Conservation (phyloP, 1,139 yeast genomes). For the Nakaseomyces bracarensis region DNA sequence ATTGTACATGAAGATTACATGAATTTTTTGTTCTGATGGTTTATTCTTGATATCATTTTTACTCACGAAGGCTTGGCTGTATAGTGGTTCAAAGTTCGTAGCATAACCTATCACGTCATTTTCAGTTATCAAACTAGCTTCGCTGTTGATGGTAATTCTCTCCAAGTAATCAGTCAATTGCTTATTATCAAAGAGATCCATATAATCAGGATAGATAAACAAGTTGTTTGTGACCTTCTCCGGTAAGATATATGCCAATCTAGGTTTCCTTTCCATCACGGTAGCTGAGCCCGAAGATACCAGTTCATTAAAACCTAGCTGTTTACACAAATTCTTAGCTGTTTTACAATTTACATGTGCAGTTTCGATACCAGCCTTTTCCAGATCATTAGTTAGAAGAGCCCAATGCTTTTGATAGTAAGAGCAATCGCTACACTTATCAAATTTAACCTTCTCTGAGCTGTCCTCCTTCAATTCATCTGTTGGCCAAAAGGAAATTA, state of each 20-base stretch:
- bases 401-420: slow-evolving; percentile 52
- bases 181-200: slow-evolving; percentile 8
- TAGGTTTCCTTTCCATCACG: slow-evolving; percentile 26
- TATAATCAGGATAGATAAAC: slow-evolving; percentile 16
- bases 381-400: slow-evolving; percentile 42
- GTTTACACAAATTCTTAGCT: slow-evolving; percentile 43
- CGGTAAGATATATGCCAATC: slow-evolving; percentile 37
- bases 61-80: background rate
- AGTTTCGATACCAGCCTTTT: slow-evolving; percentile 35
- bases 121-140: slow-evolving; percentile 32
- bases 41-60: background rate
- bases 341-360: slow-evolving; percentile 55
- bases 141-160: slow-evolving; percentile 33
- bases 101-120: slow-evolving; percentile 11
- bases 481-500: slow-evolving; percentile 61
- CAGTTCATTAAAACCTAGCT: slow-evolving; percentile 39
- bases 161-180: slow-evolving; percentile 33
- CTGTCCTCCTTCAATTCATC: slow-evolving; percentile 35
- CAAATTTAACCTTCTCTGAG: slow-evolving; percentile 36
- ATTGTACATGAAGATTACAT: slow-evolving; percentile 51
- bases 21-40: slow-evolving; percentile 29
- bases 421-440: slow-evolving; percentile 42
- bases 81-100: background rate
- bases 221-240: slow-evolving; percentile 28
- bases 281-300: slow-evolving; percentile 13